Percentiles rank a stretch among this genome's conserved stretches.
phyloP scores from a whole-genome alignment of 805 yeast species.

The Lipomyces sp. region DNA sequence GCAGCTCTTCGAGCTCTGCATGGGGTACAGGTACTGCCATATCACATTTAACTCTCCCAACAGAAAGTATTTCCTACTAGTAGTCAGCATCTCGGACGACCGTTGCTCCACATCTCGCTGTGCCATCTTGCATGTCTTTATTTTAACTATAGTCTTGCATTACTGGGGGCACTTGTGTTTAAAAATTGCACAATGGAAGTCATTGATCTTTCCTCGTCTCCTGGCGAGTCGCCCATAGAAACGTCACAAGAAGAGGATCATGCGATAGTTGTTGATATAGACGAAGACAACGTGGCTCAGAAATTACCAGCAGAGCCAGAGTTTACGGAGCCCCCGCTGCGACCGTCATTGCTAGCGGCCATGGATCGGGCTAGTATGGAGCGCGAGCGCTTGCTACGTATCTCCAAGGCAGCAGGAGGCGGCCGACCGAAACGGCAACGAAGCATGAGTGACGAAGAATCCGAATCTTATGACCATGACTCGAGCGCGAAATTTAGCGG shows the following conservation, averaged over 20 bases:
- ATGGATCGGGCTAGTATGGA: slow-evolving; percentile 28
- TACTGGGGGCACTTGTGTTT: too few species aligned
- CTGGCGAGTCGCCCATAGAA: background rate
- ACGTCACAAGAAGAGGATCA: background rate
- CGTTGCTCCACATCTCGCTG: too few species aligned
- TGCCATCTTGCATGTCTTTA: too few species aligned
- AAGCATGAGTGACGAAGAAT: background rate
- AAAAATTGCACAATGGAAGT: background rate
- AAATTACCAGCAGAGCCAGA: background rate
- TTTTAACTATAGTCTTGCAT: too few species aligned
- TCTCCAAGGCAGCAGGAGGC: slow-evolving; percentile 18
- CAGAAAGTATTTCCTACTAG: too few species aligned
- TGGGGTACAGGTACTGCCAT: too few species aligned
- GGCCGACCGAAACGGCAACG: slow-evolving; percentile 23
- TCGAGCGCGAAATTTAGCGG: background rate
- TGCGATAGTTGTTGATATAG: slow-evolving; percentile 1
- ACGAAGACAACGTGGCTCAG: background rate
- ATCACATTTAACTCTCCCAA: too few species aligned
- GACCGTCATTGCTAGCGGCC: slow-evolving; percentile 8
- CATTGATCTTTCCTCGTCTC: background rate
- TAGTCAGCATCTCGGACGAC: too few species aligned
- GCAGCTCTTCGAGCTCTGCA: too few species aligned
- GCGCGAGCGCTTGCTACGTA: slow-evolving; percentile 20
- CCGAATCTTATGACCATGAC: background rate
- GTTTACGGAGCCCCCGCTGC: too few species aligned